Percentiles rank a stretch among this genome's conserved stretches.
Evolutionary conservation across 352 stramenopile species (phyloP).

Genomic region (Phytopythium helicoides): DNA sequence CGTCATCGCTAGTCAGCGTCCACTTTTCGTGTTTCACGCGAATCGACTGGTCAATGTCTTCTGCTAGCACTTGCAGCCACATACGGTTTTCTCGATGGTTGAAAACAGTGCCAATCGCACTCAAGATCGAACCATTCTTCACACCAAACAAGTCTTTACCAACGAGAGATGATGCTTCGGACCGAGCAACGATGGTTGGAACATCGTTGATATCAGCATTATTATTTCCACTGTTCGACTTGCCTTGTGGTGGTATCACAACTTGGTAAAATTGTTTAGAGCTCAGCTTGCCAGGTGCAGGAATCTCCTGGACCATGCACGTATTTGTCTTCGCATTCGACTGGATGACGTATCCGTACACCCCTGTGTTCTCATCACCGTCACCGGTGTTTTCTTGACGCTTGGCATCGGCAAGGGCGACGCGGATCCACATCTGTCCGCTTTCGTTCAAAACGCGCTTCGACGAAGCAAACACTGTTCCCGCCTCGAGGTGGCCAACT

Average conservation of each 20-base stretch:
- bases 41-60: slow-evolving; percentile 49
- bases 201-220: neutral
- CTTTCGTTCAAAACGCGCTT: slow-evolving; percentile 48
- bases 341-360: slow-evolving; percentile 73
- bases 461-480: slow-evolving; percentile 49
- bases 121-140: slow-evolving; percentile 47
- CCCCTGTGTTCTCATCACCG: slow-evolving; percentile 35
- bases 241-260: slow-evolving; percentile 8
- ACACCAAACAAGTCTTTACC: slow-evolving; percentile 53
- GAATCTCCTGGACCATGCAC: slow-evolving; percentile 75
- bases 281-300: slow-evolving; percentile 48
- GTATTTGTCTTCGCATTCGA: slow-evolving; percentile 76
- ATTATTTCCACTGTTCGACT: slow-evolving; percentile 12
- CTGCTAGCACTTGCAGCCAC: slow-evolving; percentile 63
- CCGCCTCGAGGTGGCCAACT: slow-evolving; percentile 50
- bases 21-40: slow-evolving; percentile 26
- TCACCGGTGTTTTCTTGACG: slow-evolving; percentile 18
- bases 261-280: slow-evolving; percentile 63
- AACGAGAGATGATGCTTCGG: slow-evolving; percentile 30
- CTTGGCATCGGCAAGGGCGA: slow-evolving; percentile 28
- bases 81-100: slow-evolving; percentile 44
- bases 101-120: slow-evolving; percentile 47
- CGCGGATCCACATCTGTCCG: slow-evolving; percentile 67
- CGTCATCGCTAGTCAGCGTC: slow-evolving; percentile 36
- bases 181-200: slow-evolving; percentile 21